phyloP scores from a whole-genome alignment of 1,284 basidiomycete species.

The Hemileia vastatrix region DNA sequence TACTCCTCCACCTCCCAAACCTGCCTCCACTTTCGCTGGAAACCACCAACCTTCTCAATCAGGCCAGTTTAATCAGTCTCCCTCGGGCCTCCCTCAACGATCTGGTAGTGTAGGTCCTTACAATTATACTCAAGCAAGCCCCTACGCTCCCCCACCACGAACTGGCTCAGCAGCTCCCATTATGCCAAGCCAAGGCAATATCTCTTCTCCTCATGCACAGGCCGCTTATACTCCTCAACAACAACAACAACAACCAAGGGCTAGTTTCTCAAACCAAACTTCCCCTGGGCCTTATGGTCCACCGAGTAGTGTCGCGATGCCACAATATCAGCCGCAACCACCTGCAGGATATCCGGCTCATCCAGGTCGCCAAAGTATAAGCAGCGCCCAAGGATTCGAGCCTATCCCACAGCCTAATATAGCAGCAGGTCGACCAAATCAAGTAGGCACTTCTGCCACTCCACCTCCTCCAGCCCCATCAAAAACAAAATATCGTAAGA shows the following conservation, averaged over 20 bases:
- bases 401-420: conserved; percentile 1
- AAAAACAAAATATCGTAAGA: conserved; percentile 71
- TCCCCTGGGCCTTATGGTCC: conserved; percentile 16
- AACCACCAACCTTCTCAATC: conserved; percentile 21
- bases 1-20: conserved; percentile 12
- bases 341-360: conserved; percentile 34
- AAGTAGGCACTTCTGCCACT: conserved; percentile 50
- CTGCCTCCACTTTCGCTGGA: conserved; percentile 1
- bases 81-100: conserved; percentile 3
- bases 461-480: conserved; percentile 44
- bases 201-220: no score
- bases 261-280: no score
- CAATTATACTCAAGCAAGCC: background rate
- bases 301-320: conserved; percentile 6
- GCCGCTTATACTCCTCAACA: no score
- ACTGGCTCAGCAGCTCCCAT: background rate
- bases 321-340: conserved; percentile 19
- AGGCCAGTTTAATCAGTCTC: conserved; percentile 3
- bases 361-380: conserved; percentile 29
- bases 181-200: no score
- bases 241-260: no score
- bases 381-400: conserved; percentile 23
- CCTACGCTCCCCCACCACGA: conserved; percentile 3
- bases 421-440: conserved; percentile 29
- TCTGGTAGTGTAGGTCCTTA: no score